Evolutionary conservation across 1,139 yeast genomes (phyloP), one percentile per base, ranked within the genome.

Genomic region (Kurtzmaniella quercitrusa): DNA sequence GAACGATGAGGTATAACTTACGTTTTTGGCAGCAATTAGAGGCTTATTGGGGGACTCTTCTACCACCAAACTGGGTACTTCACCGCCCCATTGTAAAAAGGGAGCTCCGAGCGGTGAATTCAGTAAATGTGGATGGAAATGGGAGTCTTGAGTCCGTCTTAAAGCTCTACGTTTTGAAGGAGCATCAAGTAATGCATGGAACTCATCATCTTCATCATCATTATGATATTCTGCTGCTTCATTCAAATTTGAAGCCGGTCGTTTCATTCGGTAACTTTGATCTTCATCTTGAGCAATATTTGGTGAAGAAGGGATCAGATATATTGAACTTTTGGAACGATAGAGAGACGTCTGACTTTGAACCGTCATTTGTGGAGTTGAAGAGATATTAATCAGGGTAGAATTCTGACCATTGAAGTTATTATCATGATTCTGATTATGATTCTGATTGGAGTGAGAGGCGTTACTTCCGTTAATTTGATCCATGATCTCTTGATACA

Each of bases 1-100:
- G 58, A 82, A 82, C n/a, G 85, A 79, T 12, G 85, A 80, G 19
- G 77, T 70, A 50, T 68, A 72, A 5, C 75, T 66, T 46, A 72
- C 58, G 54, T 68, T 67, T 48, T 70, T 71, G n/a, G 71, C 71
- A 1, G 76, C 77, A 36, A 68, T 52, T 42, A 67, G 49, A 6
- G 76, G 75, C 49, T 66, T 68, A 49, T 59, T 57, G 3, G 76
- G 75, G 21, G 75, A 68, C 19, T 65, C 73, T 17, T 60, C 54
- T 15, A 65, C 50, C 14, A 60, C 50, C 38, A 67, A 59, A 25
- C 58, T 59, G 3, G 71, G 71, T 1, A 66, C 51, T 36, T 51
- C 49, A 29, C 39, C 42, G 10, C 40, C 45, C 43, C 50, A 51
- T 18, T 52, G 52, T 21, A 43, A 43, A 38, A 55, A 57, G 12